Evolutionary conservation across 306 rosid genomes (phyloP), one percentile per base, ranked within the genome.

Genomic region (peach (Prunus persica)): DNA sequence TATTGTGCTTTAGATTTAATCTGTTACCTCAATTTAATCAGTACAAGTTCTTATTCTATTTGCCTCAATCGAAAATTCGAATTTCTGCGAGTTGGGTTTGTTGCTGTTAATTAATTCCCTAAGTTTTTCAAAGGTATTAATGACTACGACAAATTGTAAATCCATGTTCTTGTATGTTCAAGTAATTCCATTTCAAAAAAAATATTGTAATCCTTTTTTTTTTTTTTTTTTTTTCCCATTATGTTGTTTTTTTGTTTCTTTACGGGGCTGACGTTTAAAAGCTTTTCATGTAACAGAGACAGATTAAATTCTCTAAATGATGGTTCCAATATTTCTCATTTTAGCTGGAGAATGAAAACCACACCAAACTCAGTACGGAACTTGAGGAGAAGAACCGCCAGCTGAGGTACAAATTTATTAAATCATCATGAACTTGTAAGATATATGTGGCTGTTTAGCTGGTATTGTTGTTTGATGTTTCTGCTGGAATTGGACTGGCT

Each of bases 371-470:
- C 82, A 50, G 71, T 5, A 78, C 76, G 80, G 86, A 81, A 64
- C 80, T 83, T 41, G 82, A 76, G 46, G 80, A 78, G 0, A 86
- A 64, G 80, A 63, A 38, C 75, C 2, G 28, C 27, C 54, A 41
- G 50, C 76, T 86, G 16, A 83, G 87, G 90, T 86, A 74, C 43
- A 38, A 38, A 18, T 24, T 13, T 65, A 19, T 32, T 65, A 18
- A 32, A 5, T 27, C 43, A 34, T 34, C 12, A 18, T 32, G 3
- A 18, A 41, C n/a, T 27, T 62, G 20, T 62, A 13, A 62, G 43
- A 27, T 24, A 60, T 60, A 60, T 60, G 65, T 60, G 65, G 38
- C 28, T 25, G 28, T 22, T 60, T 57, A 20, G 63, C 15, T 57
- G 65, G 34, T n/a, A 60, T 5, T 3, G 14, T 62, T 20, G 49